Evolutionary conservation across 371 early-diverging fungal species (phyloP).

Genomic region (Dinochytrium kinnereticum): DNA sequence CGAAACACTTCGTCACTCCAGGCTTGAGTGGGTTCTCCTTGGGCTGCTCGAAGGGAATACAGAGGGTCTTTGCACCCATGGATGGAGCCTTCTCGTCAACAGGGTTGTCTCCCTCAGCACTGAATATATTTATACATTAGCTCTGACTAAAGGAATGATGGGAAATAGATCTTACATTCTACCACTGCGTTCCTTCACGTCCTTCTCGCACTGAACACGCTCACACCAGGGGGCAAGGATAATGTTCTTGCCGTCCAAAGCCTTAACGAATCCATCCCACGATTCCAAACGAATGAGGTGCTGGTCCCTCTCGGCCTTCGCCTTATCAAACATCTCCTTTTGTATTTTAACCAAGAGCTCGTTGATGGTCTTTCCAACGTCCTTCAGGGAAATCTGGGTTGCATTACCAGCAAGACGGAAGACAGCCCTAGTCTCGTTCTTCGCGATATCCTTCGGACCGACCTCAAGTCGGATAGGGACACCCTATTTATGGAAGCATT

Average conservation of each 20-base stretch:
- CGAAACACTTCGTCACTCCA: slow-evolving; percentile 60
- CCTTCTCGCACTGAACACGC: slow-evolving; percentile 90
- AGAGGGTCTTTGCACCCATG: slow-evolving; percentile 99
- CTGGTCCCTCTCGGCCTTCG: slow-evolving; percentile 80
- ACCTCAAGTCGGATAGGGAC: slow-evolving; percentile 98
- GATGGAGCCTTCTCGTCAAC: slow-evolving; percentile 95
- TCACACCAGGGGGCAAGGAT: slow-evolving; percentile 98
- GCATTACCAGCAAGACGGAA: slow-evolving; percentile 89
- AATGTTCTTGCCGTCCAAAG: slow-evolving; percentile 88
- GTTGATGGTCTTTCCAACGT: slow-evolving; percentile 65
- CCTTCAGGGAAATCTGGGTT: slow-evolving; percentile 66
- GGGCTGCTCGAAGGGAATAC: slow-evolving; percentile 97
- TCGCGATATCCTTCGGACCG: slow-evolving; percentile 96
- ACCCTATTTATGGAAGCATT: slow-evolving; percentile 63
- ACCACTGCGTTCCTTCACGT: slow-evolving; percentile 93
- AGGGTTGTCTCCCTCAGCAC: slow-evolving; percentile 71
- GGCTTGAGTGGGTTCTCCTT: slow-evolving; percentile 41
- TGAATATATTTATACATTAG: slow-evolving; percentile 22
- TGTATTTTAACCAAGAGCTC: slow-evolving; percentile 88
- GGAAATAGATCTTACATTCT: slow-evolving; percentile 56
- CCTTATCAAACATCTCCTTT: slow-evolving; percentile 88
- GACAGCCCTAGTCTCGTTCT: slow-evolving; percentile 80
- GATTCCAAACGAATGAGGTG: slow-evolving; percentile 76
- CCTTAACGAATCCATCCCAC: slow-evolving; percentile 94
- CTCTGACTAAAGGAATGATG: slow-evolving; percentile 9